phyloP scores from a whole-genome alignment of 768 basidiomycete species.

The Serpula lacrymans region DNA sequence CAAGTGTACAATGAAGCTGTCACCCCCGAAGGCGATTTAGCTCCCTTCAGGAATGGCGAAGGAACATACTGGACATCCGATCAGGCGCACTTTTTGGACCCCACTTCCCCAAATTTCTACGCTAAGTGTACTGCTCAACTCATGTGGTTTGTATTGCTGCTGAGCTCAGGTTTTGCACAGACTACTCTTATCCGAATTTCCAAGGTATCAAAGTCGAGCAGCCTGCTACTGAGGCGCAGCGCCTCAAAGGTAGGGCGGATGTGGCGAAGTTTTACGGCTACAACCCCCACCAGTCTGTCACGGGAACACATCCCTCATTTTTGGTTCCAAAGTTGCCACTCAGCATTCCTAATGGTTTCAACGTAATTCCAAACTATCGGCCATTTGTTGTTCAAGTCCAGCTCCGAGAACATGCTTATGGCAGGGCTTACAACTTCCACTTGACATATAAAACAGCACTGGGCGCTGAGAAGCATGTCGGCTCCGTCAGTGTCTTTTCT shows the following conservation, averaged over 20 bases:
- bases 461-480: constrained; percentile 10
- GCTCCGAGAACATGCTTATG: constrained; percentile 22
- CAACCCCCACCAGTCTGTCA: constrained; percentile 15
- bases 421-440: constrained; percentile 20
- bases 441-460: constrained; percentile 13
- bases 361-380: constrained; percentile 19
- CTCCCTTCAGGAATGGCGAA: constrained; percentile 20
- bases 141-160: background rate
- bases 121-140: constrained; percentile 17
- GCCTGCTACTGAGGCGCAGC: constrained; percentile 10
- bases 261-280: constrained; percentile 21
- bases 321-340: constrained; percentile 9
- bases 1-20: constrained; percentile 19
- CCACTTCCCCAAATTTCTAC: constrained; percentile 8
- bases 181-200: constrained; percentile 25
- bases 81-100: constrained; percentile 19
- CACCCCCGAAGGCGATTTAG: constrained; percentile 16
- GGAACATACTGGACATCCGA: constrained; percentile 23
- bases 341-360: constrained; percentile 12
- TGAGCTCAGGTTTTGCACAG: constrained; percentile 8
- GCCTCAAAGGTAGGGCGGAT: constrained; percentile 16
- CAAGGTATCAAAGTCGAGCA: constrained; percentile 23
- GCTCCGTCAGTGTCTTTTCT: constrained; percentile 21
- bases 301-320: constrained; percentile 16
- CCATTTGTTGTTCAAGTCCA: constrained; percentile 21